Evolutionary conservation across 1,284 basidiomycete species (phyloP), one percentile per base, ranked within the genome.

Genomic region (Microbotryum scabiosae): DNA sequence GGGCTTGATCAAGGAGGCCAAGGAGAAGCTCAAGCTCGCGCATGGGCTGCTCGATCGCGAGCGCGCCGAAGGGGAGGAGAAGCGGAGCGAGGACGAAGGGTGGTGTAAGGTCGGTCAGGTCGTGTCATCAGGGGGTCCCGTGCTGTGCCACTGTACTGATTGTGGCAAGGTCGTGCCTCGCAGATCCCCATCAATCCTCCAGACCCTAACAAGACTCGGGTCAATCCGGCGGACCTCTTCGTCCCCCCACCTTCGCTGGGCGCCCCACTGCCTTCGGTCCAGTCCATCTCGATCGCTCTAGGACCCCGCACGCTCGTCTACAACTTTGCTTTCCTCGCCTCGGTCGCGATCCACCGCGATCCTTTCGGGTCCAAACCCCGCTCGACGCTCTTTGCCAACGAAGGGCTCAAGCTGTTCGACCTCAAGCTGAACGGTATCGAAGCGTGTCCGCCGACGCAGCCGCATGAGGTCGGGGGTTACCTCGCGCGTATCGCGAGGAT

Each of bases 341-440:
- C 26, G 28, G n/a, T 28, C 25, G 51, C 51, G n/a, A 32, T 52
- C 30, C 51, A 52, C 30, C 51, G 51, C 10, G 51, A 52, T 32
- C 51, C 51, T 16, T 52, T 52, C 28, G 51, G 51, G n/a, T 52
- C 51, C 14, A 52, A 52, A 52, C 51, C 51, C 9, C 9, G 51
- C 9, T 52, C 51, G 30, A 52, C 51, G 23, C 51, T 52, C 25
- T 52, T 52, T 28, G 51, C 51, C n/a, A 32, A 25, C 25, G 51
- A 52, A 32, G 51, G 51, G 8, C 51, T 52, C 51, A 52, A 52
- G 18, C 51, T 52, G n/a, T 32, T 52, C 51, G 51, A 52, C n/a
- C 25, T n/a, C 51, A 52, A 52, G 23, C 51, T 52, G 9, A 25
- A 23, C 20, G 23, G 51, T 2, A 14, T 32, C n/a, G 51, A 52